A percentile compares a stretch with the other conserved stretches of the same genome.
These are phyloP conservation scores for Debaryomycetaceae sp. DNA, from an alignment of 1,139 yeast species.

Conservation along the genomic window DNA sequence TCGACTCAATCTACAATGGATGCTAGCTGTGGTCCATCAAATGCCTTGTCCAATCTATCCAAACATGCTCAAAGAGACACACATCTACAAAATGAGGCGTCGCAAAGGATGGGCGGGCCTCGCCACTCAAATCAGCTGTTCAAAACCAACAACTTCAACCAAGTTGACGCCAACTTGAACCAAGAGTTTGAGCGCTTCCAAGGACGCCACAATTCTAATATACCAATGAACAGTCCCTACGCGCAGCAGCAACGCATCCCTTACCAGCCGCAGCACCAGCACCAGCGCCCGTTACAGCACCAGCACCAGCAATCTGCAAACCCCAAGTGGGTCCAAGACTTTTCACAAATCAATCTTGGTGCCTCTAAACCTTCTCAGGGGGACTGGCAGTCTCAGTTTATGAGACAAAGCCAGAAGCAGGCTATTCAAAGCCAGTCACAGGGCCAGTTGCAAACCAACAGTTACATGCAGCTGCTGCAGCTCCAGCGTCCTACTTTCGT, in stretches of 20 bases:
- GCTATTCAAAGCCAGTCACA: constrained; percentile 7
- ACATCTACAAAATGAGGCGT: constrained; percentile 26
- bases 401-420: constrained; percentile 11
- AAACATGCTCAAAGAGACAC: constrained; percentile 32
- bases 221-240: background rate
- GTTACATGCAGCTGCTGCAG: no score
- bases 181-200: constrained; percentile 29
- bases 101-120: constrained; percentile 2
- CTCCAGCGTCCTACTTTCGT: no score
- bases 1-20: constrained; percentile 24
- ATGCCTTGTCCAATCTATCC: constrained; percentile 29
- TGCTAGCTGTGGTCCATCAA: constrained; percentile 35
- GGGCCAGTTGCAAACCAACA: constrained; percentile 3
- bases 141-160: constrained; percentile 7
- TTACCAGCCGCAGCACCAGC: constrained; percentile 13
- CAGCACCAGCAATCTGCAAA: constrained; percentile 8
- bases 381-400: constrained; percentile 30
- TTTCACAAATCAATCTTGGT: constrained; percentile 18
- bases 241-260: constrained; percentile 12
- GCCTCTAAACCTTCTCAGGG: constrained; percentile 13
- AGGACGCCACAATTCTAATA: constrained; percentile 11
- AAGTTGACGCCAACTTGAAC: constrained; percentile 27
- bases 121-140: constrained; percentile 8
- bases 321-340: constrained; percentile 32
- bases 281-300: constrained; percentile 11